Evolutionary conservation across 306 rosid genomes (phyloP), one percentile per base, ranked within the genome.

Genomic region (Lupinus albus): DNA sequence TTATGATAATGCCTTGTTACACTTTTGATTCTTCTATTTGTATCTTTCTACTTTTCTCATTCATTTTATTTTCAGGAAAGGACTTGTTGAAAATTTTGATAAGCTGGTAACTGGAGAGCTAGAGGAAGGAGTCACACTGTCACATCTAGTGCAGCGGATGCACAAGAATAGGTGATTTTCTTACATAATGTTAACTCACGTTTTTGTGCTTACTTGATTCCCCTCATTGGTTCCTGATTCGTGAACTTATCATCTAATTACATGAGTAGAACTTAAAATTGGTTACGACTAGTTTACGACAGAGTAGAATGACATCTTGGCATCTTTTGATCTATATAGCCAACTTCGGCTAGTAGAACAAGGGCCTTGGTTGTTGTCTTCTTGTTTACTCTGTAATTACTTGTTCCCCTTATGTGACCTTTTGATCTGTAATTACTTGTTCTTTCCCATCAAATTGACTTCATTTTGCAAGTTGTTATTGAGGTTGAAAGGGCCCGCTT

Each of bases 71-170:
- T 50, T 58, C 82, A 91, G 97, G 85, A 87, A 84, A 82, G 92
- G 92, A 74, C 96, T 91, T 3, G 91, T 88, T 78, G 84, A 73
- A 76, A 45, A 87, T 72, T 91, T 91, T 73, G 87, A 87, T 81
- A 85, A 61, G 87, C 77, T 91, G 74, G 95, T 87, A 71, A 75
- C 67, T 42, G 90, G 92, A 62, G 73, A 75, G 70, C 84, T 86
- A 61, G 62, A 52, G 58, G 94, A 85, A 84, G 90, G 86, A 80
- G 17, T 68, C 32, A 68, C 76, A 1, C 38, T 87, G 70, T 81
- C 95, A 64, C 49, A 76, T 71, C 67, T 73, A 58, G 91, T 91
- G 53, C 85, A 59, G 85, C 76, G 30, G 74, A 88, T 88, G 92
- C 97, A 91, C 70, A 73, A 70, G 76, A 84, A 81, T 72, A 91